Percentiles rank a stretch among this genome's conserved stretches.
phyloP scores from a whole-genome alignment of 768 basidiomycete species.

The Boletellus ananiceps region DNA sequence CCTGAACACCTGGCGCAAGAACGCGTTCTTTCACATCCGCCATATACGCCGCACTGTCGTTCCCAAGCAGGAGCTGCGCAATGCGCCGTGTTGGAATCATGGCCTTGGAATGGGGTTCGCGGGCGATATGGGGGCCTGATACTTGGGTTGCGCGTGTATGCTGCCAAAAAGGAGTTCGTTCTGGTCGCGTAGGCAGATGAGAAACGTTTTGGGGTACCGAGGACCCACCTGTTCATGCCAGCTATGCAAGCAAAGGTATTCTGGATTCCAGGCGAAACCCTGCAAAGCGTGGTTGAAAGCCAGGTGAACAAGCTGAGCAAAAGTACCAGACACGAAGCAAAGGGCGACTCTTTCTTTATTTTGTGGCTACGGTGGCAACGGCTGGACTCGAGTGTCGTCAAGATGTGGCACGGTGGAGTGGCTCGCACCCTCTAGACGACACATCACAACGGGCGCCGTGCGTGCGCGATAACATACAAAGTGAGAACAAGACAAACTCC shows the following conservation, averaged over 20 bases:
- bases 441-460: slow-evolving; percentile 15
- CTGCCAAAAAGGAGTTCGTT: slow-evolving; percentile 13
- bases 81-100: slow-evolving; percentile 14
- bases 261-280: slow-evolving; percentile 2
- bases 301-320: background rate
- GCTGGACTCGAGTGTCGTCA: background rate
- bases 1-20: background rate
- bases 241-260: slow-evolving; percentile 1
- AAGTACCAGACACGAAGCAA: background rate
- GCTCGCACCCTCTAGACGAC: background rate
- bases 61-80: slow-evolving; percentile 10
- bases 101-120: slow-evolving; percentile 15
- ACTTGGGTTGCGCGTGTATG: slow-evolving; percentile 6
- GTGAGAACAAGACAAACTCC: slow-evolving; percentile 14
- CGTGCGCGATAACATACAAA: slow-evolving; percentile 22
- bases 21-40: slow-evolving; percentile 5
- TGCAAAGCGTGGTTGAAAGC: slow-evolving; percentile 1
- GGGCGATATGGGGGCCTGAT: slow-evolving; percentile 17
- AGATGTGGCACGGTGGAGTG: no score
- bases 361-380: background rate
- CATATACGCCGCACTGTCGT: slow-evolving; percentile 2
- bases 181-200: slow-evolving; percentile 7
- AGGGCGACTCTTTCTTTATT: background rate
- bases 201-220: background rate
- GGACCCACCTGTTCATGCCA: slow-evolving; percentile 8